These are phyloP conservation scores for Potentilla sterilis DNA, from an alignment of 306 rosid genomes.

Conservation along the genomic window DNA sequence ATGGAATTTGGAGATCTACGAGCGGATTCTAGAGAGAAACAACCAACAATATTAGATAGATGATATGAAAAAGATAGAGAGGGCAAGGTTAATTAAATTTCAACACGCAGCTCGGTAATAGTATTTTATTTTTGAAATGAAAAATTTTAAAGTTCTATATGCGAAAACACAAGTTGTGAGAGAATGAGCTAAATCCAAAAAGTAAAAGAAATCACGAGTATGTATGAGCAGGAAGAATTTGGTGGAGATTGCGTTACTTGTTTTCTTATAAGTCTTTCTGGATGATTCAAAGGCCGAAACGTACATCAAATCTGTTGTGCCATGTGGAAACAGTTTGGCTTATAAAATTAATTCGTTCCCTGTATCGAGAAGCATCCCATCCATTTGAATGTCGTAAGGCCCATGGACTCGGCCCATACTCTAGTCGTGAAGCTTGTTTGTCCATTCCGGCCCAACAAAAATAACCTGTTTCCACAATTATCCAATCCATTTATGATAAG, in stretches of 20 bases:
- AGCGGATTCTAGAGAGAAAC: slow-evolving; percentile 8
- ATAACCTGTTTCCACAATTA: no score
- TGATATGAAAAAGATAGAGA: not conserved
- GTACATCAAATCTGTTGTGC: not conserved
- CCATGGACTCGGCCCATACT: not conserved
- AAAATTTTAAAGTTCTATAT: no score
- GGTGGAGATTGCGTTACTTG: not conserved
- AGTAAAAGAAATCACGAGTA: not conserved
- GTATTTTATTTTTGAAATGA: no score
- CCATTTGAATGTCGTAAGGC: not conserved
- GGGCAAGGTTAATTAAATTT: not conserved
- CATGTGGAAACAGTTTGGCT: slow-evolving; percentile 12
- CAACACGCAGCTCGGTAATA: not conserved
- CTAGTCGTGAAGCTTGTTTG: no score
- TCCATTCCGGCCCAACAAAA: not conserved
- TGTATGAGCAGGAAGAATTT: not conserved
- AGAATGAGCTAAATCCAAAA: not conserved
- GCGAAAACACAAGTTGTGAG: not conserved
- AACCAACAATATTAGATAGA: not conserved
- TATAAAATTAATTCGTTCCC: not conserved
- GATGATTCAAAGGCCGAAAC: not conserved
- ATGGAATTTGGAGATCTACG: slow-evolving; percentile 46
- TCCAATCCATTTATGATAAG: not conserved
- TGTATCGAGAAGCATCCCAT: not conserved
- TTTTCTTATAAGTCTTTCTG: not conserved